These are phyloP conservation scores for Aspergillus sp. DNA, from an alignment of 2,329 filamentous ascomycete genomes.

Conservation along the genomic window DNA sequence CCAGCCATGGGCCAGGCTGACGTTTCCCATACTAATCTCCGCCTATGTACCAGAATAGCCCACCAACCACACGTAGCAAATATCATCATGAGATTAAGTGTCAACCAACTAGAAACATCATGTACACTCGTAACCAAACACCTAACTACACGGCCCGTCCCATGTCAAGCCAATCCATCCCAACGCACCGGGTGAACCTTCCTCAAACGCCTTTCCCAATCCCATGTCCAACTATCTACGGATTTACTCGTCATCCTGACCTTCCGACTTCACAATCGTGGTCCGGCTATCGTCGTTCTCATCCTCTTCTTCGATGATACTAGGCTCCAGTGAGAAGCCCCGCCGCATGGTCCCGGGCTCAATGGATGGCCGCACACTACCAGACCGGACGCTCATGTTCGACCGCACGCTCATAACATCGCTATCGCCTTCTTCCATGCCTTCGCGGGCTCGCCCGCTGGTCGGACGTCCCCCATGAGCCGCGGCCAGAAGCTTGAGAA, in stretches of 20 bases:
- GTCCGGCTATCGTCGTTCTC: slow-evolving; percentile 40
- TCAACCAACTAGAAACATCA: neutral
- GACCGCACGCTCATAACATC: slow-evolving; percentile 35
- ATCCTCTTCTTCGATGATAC: slow-evolving; percentile 40
- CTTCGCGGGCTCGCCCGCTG: slow-evolving; percentile 36
- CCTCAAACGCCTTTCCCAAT: slow-evolving; percentile 22
- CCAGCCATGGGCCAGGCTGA: too few relatives aligned
- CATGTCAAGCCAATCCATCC: neutral
- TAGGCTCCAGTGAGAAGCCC: slow-evolving; percentile 36
- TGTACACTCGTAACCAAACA: slow-evolving; percentile 14
- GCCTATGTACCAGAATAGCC: too few relatives aligned
- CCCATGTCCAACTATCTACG: slow-evolving; percentile 1
- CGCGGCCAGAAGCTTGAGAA: slow-evolving; percentile 49
- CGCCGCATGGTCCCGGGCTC: slow-evolving; percentile 28
- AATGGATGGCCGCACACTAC: slow-evolving; percentile 34
- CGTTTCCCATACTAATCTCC: too few relatives aligned
- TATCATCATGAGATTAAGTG: neutral
- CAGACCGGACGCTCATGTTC: slow-evolving; percentile 30
- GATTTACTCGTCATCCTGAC: slow-evolving; percentile 25
- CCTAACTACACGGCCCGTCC: slow-evolving; percentile 1
- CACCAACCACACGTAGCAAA: too few relatives aligned
- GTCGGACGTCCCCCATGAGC: slow-evolving; percentile 47
- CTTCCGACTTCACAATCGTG: slow-evolving; percentile 37
- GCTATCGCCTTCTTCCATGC: slow-evolving; percentile 34
- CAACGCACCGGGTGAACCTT: neutral